phyloP scores from a whole-genome alignment of 345 rosid genomes.

The Anastatica hierochuntica region DNA sequence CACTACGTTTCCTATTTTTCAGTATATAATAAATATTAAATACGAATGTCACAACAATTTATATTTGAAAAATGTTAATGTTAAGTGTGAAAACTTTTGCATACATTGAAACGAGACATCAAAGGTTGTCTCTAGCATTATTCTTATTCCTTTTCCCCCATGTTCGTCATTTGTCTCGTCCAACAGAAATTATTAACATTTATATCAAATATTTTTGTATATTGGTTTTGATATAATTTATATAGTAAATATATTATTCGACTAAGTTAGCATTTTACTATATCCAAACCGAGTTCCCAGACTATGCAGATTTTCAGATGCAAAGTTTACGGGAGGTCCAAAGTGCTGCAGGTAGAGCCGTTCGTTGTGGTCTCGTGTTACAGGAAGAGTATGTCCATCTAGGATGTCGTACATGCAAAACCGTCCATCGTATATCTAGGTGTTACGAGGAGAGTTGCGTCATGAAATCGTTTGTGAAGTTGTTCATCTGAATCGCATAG shows the following conservation, averaged over 20 bases:
- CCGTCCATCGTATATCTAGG: no score
- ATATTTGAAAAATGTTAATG: conserved; percentile 5
- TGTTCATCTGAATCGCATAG: no score
- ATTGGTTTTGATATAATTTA: not conserved
- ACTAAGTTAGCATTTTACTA: not conserved
- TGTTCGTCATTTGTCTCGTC: conserved; percentile 20
- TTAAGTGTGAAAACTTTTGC: conserved; percentile 5
- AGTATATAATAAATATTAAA: not conserved
- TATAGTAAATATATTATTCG: not conserved
- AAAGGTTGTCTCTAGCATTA: conserved; percentile 4
- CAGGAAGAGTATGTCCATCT: no score
- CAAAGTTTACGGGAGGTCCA: no score
- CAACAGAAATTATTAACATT: not conserved
- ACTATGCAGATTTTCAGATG: no score
- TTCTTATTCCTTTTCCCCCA: conserved; percentile 19
- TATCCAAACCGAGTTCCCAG: no score
- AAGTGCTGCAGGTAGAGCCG: no score
- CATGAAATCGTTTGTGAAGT: no score
- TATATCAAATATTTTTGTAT: not conserved
- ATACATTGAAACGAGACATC: conserved; percentile 21
- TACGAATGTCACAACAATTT: conserved; percentile 6
- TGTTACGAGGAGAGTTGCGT: no score
- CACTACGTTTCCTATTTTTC: conserved; percentile 9
- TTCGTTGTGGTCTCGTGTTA: no score
- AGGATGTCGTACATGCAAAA: no score